Conservation (phyloP, 2,329 filamentous ascomycete species). For the Ampelomyces quisqualis region DNA sequence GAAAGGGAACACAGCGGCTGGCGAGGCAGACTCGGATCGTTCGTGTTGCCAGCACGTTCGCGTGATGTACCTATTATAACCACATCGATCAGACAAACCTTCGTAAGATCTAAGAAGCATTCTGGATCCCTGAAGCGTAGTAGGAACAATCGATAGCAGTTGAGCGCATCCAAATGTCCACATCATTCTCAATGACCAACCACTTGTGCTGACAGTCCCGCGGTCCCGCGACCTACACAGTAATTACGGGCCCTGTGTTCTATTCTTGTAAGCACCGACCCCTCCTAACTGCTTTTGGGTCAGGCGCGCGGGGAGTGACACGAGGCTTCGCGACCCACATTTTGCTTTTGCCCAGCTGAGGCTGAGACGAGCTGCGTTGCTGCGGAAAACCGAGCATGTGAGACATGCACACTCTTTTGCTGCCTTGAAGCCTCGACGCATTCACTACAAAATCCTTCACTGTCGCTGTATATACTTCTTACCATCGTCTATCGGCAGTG, state of each 20-base stretch:
- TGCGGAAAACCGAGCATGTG: conserved; percentile 4
- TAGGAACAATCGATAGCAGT: no score
- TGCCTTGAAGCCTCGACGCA: background rate
- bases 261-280: conserved; percentile 1
- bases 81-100: no score
- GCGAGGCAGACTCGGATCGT: background rate
- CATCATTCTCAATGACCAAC: no score
- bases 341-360: conserved; percentile 13
- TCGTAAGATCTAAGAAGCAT: no score
- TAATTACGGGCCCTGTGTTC: background rate
- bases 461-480: background rate
- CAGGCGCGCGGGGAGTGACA: conserved; percentile 5
- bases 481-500: background rate
- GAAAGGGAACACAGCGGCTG: background rate
- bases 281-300: background rate
- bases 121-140: no score
- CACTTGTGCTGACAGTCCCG: no score
- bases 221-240: no score
- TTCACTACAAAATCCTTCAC: conserved; percentile 1
- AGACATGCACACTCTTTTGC: conserved; percentile 6
- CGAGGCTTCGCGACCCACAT: conserved; percentile 9
- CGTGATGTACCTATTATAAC: no score
- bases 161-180: no score
- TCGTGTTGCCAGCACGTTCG: no score
- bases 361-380: conserved; percentile 16